phyloP scores from a whole-genome alignment of 306 rosid genomes.

The Dicorynia guianensis region DNA sequence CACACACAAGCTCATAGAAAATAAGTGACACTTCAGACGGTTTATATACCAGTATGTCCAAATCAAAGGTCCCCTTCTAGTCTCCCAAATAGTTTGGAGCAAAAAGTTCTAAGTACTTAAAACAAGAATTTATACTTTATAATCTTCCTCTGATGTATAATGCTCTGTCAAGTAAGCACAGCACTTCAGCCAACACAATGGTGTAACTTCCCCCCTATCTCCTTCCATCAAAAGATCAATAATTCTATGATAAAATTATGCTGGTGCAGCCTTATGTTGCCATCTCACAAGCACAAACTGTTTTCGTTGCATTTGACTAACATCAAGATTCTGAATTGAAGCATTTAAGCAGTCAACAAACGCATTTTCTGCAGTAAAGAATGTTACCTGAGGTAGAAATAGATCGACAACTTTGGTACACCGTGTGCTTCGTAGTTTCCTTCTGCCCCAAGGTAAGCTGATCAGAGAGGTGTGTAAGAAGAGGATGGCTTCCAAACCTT shows the following conservation, averaged over 20 bases:
- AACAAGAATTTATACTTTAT: conserved; percentile 1
- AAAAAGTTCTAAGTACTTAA: conserved; percentile 5
- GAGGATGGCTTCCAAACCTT: conserved; percentile 43
- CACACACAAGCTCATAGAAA: not conserved
- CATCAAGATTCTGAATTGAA: not conserved
- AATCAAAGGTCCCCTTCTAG: not conserved
- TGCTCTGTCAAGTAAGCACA: conserved; percentile 3
- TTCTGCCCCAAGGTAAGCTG: conserved; percentile 31
- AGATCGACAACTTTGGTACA: conserved; percentile 54
- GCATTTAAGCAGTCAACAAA: conserved; percentile 18
- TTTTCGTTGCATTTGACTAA: conserved; percentile 18
- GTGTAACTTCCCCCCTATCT: not conserved
- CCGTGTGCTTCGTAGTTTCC: conserved; percentile 54
- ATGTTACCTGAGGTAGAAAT: conserved; percentile 48
- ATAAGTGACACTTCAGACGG: not conserved
- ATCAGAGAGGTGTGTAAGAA: conserved; percentile 35
- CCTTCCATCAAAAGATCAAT: conserved; percentile 2
- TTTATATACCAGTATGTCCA: not conserved
- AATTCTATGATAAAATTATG: conserved; percentile 3
- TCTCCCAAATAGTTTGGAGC: not conserved
- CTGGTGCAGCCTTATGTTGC: not conserved
- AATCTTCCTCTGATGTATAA: not conserved
- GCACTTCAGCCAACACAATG: conserved; percentile 9
- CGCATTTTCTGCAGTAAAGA: conserved; percentile 25
- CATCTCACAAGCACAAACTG: not conserved